Evolutionary conservation across 1,284 basidiomycete genomes (phyloP).

Genomic region (Phlebopus sp.): DNA sequence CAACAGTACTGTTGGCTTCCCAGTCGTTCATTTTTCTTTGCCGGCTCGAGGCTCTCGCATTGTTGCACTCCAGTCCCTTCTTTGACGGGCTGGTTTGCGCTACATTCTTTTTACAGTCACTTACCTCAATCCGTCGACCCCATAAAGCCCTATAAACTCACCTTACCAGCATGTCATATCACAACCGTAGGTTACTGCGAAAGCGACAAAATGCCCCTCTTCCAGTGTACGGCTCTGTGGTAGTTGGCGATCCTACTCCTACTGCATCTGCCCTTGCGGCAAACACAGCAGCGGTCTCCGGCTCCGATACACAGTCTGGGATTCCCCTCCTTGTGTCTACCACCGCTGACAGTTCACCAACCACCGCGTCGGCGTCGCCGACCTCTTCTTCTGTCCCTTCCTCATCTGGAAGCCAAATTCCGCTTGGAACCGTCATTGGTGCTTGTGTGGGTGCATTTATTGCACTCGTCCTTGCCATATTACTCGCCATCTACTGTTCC

Average conservation of each 20-base stretch:
- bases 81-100: constrained; percentile 14
- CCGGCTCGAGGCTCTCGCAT: background rate
- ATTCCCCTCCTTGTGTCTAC: constrained; percentile 16
- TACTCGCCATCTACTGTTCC: constrained; percentile 48
- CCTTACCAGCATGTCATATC: constrained; percentile 14
- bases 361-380: constrained; percentile 11
- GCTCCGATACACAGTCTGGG: background rate
- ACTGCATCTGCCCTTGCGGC: constrained; percentile 25
- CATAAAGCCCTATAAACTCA: background rate
- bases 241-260: constrained; percentile 21
- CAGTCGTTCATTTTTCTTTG: constrained; percentile 1
- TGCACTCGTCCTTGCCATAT: constrained; percentile 42
- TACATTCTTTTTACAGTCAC: constrained; percentile 14
- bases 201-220: constrained; percentile 13
- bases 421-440: constrained; percentile 49
- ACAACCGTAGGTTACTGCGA: constrained; percentile 8
- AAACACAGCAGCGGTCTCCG: constrained; percentile 9
- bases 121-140: constrained; percentile 7
- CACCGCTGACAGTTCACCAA: background rate
- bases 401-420: constrained; percentile 32
- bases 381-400: constrained; percentile 17
- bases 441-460: constrained; percentile 51
- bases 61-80: constrained; percentile 20
- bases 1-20: constrained; percentile 9
- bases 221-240: constrained; percentile 24